Percentiles rank a stretch among this genome's conserved stretches.
Conservation (phyloP, 2,329 filamentous ascomycete genomes). For the Pezizomycotina sp. region DNA sequence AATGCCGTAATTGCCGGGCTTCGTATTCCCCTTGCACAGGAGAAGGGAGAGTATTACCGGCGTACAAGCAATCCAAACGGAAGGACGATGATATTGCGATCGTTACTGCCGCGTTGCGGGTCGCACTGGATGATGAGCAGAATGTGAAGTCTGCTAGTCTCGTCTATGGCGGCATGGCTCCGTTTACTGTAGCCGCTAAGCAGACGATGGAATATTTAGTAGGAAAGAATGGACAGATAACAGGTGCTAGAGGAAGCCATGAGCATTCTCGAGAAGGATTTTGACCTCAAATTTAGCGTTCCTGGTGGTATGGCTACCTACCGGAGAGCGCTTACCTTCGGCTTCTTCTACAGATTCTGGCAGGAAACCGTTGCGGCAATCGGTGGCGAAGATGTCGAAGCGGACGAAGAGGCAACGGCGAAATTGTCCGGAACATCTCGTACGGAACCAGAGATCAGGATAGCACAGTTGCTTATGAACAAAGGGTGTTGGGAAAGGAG, state of each 20-base stretch:
- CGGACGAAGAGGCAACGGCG: constrained; percentile 51
- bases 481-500: constrained; percentile 68
- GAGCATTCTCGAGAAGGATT: constrained; percentile 76
- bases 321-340: constrained; percentile 70
- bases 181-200: constrained; percentile 74
- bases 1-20: constrained; percentile 77
- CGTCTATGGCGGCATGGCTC: constrained; percentile 90
- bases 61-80: constrained; percentile 91
- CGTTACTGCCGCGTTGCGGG: constrained; percentile 69
- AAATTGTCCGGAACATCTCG: constrained; percentile 75
- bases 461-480: constrained; percentile 58
- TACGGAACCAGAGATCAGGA: constrained; percentile 61
- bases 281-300: constrained; percentile 74
- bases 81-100: constrained; percentile 99
- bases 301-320: constrained; percentile 97
- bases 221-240: constrained; percentile 59
- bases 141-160: constrained; percentile 59
- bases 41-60: constrained; percentile 65
- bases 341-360: constrained; percentile 96
- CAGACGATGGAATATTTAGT: constrained; percentile 55
- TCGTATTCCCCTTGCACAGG: constrained; percentile 59
- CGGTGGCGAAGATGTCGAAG: constrained; percentile 32
- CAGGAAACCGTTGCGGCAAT: constrained; percentile 63
- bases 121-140: constrained; percentile 53
- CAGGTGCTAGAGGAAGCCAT: constrained; percentile 78